Percentiles rank a stretch among this genome's conserved stretches.
These are phyloP conservation scores for Puccinia novopanici DNA, from an alignment of 1,284 basidiomycete species.

Conservation along the genomic window DNA sequence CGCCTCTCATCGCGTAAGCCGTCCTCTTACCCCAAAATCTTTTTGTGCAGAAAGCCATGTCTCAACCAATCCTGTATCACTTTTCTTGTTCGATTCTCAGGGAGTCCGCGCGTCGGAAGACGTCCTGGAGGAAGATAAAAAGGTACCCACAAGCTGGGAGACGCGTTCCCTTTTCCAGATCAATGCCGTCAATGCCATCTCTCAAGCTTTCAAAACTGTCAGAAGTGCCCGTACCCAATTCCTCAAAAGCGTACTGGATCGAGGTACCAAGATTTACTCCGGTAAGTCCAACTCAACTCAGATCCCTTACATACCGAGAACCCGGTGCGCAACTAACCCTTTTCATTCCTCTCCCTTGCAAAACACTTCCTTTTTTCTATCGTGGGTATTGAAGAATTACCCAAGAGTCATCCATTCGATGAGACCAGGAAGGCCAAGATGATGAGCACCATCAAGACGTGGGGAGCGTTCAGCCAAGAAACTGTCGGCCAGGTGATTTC, in stretches of 20 bases:
- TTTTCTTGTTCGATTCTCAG: background rate
- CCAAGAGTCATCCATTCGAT: background rate
- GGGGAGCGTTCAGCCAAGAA: background rate
- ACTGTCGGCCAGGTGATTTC: background rate
- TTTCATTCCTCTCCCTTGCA: background rate
- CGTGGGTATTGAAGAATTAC: background rate
- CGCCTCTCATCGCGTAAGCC: constrained; percentile 1
- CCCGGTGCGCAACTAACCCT: background rate
- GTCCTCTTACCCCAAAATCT: background rate
- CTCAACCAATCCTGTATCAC: background rate
- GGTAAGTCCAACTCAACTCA: background rate
- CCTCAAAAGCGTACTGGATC: background rate
- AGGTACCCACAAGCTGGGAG: no score
- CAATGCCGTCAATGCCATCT: background rate
- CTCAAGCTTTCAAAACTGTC: background rate
- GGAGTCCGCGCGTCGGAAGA: background rate
- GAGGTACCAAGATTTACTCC: background rate
- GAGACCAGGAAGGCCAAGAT: background rate
- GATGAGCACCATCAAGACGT: background rate
- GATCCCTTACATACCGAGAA: background rate
- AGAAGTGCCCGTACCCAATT: background rate
- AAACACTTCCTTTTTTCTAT: no score
- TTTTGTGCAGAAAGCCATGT: background rate
- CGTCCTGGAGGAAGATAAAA: background rate
- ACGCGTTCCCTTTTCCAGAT: background rate